These are phyloP conservation scores for Blastomyces gilchristii DNA, from an alignment of 2,329 filamentous ascomycete species.

Conservation along the genomic window DNA sequence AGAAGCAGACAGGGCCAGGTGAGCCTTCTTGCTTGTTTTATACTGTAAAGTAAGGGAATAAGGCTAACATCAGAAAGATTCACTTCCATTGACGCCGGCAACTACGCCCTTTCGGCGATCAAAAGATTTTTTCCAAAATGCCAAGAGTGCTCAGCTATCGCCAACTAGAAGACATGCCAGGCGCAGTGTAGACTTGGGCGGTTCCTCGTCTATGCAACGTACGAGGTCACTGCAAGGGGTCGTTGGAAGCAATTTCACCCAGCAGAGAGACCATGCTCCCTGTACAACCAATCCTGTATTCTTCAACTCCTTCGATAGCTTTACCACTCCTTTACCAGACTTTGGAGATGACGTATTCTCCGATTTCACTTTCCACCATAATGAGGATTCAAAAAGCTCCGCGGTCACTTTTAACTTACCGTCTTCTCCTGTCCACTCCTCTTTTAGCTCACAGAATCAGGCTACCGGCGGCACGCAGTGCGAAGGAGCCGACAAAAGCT, in stretches of 20 bases:
- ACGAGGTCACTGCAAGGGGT: slow-evolving; percentile 40
- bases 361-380: slow-evolving; percentile 13
- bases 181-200: slow-evolving; percentile 25
- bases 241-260: slow-evolving; percentile 23
- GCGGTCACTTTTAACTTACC: slow-evolving; percentile 19
- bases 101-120: slow-evolving; percentile 47
- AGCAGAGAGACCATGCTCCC: slow-evolving; percentile 38
- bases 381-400: slow-evolving; percentile 17
- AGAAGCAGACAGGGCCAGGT: slow-evolving; percentile 51
- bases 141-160: slow-evolving; percentile 31
- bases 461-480: slow-evolving; percentile 37
- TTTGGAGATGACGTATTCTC: slow-evolving; percentile 14
- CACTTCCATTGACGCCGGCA: slow-evolving; percentile 54
- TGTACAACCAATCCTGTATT: slow-evolving; percentile 48
- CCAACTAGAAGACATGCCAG: slow-evolving; percentile 28
- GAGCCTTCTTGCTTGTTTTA: slow-evolving; percentile 26
- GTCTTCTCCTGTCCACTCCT: slow-evolving; percentile 40
- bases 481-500: neutral
- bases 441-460: slow-evolving; percentile 45
- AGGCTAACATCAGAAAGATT: slow-evolving; percentile 8
- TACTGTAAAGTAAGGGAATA: neutral
- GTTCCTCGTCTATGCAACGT: slow-evolving; percentile 35
- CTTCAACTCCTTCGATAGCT: slow-evolving; percentile 40
- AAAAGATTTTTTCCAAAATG: slow-evolving; percentile 29
- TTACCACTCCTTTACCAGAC: slow-evolving; percentile 41